Evolutionary conservation across 2,329 filamentous ascomycete species (phyloP), one percentile per base, ranked within the genome.

Genomic region (Penicillium sp.): DNA sequence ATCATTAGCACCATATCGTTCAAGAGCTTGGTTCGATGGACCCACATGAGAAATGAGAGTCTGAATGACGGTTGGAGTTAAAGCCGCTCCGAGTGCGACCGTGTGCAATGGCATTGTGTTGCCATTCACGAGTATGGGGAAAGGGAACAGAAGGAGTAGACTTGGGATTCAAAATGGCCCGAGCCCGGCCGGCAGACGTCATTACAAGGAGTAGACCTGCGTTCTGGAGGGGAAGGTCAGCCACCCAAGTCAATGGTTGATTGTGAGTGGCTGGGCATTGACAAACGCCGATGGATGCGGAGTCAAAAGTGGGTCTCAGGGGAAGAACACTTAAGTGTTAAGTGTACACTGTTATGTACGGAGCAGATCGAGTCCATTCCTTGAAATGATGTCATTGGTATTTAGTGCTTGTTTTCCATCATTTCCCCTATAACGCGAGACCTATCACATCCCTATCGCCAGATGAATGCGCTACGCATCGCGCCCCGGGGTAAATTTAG

Each of bases 41-140:
- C 86, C 65, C 81, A 92, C 90, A 81, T 97, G 94, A 55, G 87
- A 88, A 65, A 97, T 80, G 60, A 93, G 87, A 14, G 93, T 97
- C 62, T 89, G 87, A 53, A 97, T 82, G 45, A 96, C 89, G 3
- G 89, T 92, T 12, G 94, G 93, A 59, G 92, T 91, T 52, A 97
- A 88, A 48, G 92, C 92, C 61, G 90, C 83, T 54, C 87, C 86
- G 57, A 97, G 88, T 14, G 89, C 86, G 37, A 93, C 82, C 18
- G 92, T 95, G 75, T 90, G 92, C 67, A 94, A 83, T 55, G 81
- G 78, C 84, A 86, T 86, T 31, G 47, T 61, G 49, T 23, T 22
- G 46, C 54, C 56, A 57, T 51, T 58, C 43, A 35, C 31, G 26
- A 35, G 46, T 15, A 37, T 14, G 25, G 27, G 18, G 27, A 50